Evolutionary conservation across 805 yeast species (phyloP).

Genomic region (Monosporozyma solicola): DNA sequence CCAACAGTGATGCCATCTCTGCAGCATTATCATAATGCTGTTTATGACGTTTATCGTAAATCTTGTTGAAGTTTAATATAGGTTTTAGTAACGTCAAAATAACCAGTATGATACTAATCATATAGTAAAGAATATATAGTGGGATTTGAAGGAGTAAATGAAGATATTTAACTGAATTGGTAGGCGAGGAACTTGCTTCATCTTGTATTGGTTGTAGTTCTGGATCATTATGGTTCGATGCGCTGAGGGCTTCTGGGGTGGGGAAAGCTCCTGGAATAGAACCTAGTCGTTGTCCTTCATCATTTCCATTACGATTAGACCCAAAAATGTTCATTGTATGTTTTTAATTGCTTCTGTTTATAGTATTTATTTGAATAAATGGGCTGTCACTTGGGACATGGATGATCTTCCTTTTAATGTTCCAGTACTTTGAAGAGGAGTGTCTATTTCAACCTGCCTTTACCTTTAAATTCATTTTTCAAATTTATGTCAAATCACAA

Average conservation of each 20-base stretch:
- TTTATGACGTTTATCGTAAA: constrained; percentile 16
- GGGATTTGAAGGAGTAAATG: constrained; percentile 5
- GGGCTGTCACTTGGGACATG: no score
- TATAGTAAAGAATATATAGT: constrained; percentile 3
- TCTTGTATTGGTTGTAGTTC: background rate
- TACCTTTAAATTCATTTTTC: background rate
- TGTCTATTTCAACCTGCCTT: background rate
- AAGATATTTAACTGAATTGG: background rate
- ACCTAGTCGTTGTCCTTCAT: background rate
- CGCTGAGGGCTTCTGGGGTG: background rate
- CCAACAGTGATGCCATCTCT: constrained; percentile 11
- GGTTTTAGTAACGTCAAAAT: constrained; percentile 12
- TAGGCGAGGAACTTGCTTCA: no score
- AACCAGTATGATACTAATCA: constrained; percentile 1
- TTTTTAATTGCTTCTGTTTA: background rate
- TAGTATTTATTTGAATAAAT: background rate
- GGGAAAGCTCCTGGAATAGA: constrained; percentile 2
- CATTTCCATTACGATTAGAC: background rate
- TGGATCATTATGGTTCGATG: background rate
- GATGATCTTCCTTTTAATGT: background rate
- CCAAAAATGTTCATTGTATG: background rate
- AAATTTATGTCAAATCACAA: background rate
- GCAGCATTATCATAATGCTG: constrained; percentile 8
- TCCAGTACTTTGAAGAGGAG: background rate
- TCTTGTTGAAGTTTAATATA: constrained; percentile 14